These are phyloP conservation scores for Micromonas pusilla DNA, from an alignment of 139 green algal species.

Conservation along the genomic window DNA sequence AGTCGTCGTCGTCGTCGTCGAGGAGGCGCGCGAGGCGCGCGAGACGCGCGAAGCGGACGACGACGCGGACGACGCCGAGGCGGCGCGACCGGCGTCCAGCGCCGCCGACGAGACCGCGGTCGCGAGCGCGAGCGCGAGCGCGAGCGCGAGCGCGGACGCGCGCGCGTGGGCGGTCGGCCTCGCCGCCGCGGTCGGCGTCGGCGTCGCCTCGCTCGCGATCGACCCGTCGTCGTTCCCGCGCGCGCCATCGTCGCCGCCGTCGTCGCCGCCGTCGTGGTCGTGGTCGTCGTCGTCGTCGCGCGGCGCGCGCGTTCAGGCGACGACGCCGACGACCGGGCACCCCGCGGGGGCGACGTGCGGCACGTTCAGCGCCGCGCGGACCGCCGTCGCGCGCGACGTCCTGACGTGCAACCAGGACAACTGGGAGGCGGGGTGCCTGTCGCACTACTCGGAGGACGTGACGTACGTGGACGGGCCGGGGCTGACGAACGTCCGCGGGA, in stretches of 20 bases:
- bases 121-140: neutral
- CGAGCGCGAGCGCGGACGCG: too few relatives aligned
- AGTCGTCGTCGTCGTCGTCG: too few relatives aligned
- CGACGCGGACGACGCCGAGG: neutral
- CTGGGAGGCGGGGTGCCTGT: constrained; percentile 1
- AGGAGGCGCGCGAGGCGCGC: too few relatives aligned
- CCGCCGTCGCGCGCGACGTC: neutral
- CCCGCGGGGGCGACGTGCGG: neutral
- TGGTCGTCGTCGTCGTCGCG: neutral
- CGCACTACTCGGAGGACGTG: neutral
- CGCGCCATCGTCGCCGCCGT: too few relatives aligned
- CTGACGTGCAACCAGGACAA: constrained; percentile 24
- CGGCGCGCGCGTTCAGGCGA: neutral
- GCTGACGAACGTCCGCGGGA: neutral
- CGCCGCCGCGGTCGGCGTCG: neutral
- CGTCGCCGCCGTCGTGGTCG: neutral
- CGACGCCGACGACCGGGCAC: neutral
- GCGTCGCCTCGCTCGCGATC: neutral
- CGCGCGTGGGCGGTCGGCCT: neutral
- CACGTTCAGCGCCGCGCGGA: neutral
- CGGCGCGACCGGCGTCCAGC: neutral
- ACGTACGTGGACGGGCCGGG: constrained; percentile 11
- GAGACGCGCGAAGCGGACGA: neutral
- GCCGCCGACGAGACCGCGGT: neutral
- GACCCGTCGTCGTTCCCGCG: neutral